Evolutionary conservation across 441 rosid species (phyloP).

Genomic region (Mallotus repandus): DNA sequence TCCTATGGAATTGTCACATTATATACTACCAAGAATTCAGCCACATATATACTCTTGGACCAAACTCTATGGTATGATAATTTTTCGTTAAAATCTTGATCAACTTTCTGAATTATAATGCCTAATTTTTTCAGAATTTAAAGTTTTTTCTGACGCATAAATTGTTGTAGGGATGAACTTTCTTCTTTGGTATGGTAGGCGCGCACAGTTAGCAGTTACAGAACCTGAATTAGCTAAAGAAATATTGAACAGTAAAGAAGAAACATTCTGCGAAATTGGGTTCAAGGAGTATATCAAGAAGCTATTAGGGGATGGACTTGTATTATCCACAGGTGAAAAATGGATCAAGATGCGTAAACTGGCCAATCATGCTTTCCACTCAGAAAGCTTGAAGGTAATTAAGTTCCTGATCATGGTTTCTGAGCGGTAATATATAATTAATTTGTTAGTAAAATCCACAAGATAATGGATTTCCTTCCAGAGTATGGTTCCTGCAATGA

Average conservation of each 20-base stretch:
- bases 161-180: conserved; percentile 30
- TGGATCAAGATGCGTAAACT: conserved; percentile 41
- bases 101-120: not conserved
- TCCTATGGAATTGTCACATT: conserved; percentile 30
- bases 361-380: conserved; percentile 42
- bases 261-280: conserved; percentile 19
- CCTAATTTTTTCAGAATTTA: not conserved
- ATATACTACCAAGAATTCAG: conserved; percentile 23
- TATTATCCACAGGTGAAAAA: conserved; percentile 29
- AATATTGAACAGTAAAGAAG: conserved; percentile 28
- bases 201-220: conserved; percentile 28
- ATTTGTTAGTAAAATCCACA: not conserved
- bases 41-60: conserved; percentile 35
- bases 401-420: not conserved
- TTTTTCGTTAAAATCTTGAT: not conserved
- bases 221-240: conserved; percentile 34
- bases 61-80: conserved; percentile 29
- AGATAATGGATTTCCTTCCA: conserved; percentile 3
- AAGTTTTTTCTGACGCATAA: not conserved
- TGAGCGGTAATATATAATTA: not conserved
- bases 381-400: conserved; percentile 36
- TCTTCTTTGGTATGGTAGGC: conserved; percentile 33
- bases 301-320: conserved; percentile 43
- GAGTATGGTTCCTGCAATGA: conserved; percentile 30
- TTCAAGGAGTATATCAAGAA: not conserved